Conservation (phyloP, 148 eudicot species). For the Rhododendron williamsianum region DNA sequence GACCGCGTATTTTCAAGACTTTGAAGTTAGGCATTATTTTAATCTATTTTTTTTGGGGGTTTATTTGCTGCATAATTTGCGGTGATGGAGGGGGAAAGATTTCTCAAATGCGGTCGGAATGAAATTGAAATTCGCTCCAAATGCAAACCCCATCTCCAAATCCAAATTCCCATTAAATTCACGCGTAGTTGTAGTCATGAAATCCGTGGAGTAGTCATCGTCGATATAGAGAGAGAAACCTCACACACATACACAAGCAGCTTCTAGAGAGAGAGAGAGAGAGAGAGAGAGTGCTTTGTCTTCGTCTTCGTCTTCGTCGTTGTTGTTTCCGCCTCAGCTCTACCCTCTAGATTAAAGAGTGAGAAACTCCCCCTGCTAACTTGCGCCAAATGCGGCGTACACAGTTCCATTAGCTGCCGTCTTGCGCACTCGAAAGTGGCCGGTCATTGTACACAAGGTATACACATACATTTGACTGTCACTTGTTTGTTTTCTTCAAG, state of each 20-base stretch:
- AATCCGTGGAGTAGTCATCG: conserved; percentile 36
- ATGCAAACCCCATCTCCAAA: conserved; percentile 31
- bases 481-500: background rate
- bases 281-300: background rate
- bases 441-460: conserved; percentile 16
- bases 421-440: conserved; percentile 16
- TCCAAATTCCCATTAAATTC: conserved; percentile 46
- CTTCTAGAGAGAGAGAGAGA: conserved; percentile 1
- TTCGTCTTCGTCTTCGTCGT: background rate
- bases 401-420: conserved; percentile 15
- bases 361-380: background rate
- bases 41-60: background rate
- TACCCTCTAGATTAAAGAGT: no score
- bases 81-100: conserved; percentile 36
- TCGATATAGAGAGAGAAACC: conserved; percentile 3
- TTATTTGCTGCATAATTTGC: conserved; percentile 39
- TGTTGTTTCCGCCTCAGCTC: conserved; percentile 9
- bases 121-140: conserved; percentile 62
- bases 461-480: background rate
- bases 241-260: background rate
- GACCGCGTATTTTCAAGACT: background rate
- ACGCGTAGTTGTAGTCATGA: conserved; percentile 63
- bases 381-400: conserved; percentile 20
- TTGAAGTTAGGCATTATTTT: background rate
- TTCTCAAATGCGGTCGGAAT: conserved; percentile 84